Evolutionary conservation across 2,329 filamentous ascomycete species (phyloP), one percentile per base, ranked within the genome.

Genomic region (Calycina marina): DNA sequence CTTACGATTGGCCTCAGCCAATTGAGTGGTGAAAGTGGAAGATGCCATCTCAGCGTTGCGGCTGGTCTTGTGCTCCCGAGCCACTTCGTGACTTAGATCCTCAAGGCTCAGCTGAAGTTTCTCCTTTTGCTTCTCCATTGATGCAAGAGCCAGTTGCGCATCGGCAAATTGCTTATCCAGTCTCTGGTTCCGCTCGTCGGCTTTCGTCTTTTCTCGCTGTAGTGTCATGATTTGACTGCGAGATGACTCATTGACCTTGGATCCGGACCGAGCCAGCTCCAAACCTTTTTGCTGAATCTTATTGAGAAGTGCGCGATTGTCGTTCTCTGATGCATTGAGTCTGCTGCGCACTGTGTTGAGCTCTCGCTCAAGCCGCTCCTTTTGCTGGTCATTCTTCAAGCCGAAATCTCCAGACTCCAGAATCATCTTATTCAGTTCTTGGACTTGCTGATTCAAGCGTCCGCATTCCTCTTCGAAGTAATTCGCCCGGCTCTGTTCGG

Each of bases 211-310:
- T 49, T 94, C 88, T 11, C 76, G 71, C 41, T 88, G 84, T 16
- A 94, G 61, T 37, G 77, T 73, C 24, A 71, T 56, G 29, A 94
- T 63, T 43, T 90, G 80, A 2, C 76, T 68, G 22, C 86, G 76
- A 28, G 85, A 82, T 18, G 75, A 81, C 45, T 96, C 88, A 39
- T 72, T 85, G 17, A 81, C 88, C 37, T 78, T 77, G 4, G 86
- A 93, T 38, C 73, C 83, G 1, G 88, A 90, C 28, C 90, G 73
- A 25, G 88, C 88, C 54, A 98, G 92, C 51, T 98, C 88, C 5
- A 98, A 68, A 17, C 92, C 90, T 62, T 96, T 96, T 50, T 96
- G 88, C 49, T 96, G 88, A 12, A 98, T 67, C 57, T 96, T 96
- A 60, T 94, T 96, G 43, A 96, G 67, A n/a, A 98, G 63, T 4